phyloP scores from a whole-genome alignment of 805 yeast genomes.

The Ogataea corticis region DNA sequence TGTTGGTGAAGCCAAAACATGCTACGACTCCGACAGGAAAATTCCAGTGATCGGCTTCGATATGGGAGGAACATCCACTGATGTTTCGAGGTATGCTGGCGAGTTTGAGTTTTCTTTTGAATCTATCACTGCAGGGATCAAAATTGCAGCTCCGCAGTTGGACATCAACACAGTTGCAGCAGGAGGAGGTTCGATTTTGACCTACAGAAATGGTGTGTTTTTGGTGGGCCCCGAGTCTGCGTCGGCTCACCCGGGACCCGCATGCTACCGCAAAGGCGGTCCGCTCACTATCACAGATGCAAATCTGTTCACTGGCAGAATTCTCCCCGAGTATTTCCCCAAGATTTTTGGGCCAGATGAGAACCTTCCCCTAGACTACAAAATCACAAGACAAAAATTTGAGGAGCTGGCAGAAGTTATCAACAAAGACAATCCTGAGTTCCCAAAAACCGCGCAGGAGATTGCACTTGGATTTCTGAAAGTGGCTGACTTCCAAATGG shows the following conservation, averaged over 20 bases:
- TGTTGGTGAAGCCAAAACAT: slow-evolving; percentile 56
- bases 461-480: slow-evolving; percentile 76
- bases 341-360: slow-evolving; percentile 80
- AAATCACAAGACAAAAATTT: slow-evolving; percentile 53
- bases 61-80: slow-evolving; percentile 42
- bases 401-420: slow-evolving; percentile 52
- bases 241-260: slow-evolving; percentile 85
- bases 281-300: slow-evolving; percentile 85
- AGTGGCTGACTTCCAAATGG: slow-evolving; percentile 83
- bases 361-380: slow-evolving; percentile 61
- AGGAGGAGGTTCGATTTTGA: slow-evolving; percentile 60
- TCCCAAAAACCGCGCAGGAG: slow-evolving; percentile 53
- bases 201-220: slow-evolving; percentile 67
- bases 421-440: slow-evolving; percentile 40
- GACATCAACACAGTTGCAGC: slow-evolving; percentile 36
- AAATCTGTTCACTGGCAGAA: slow-evolving; percentile 65
- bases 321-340: slow-evolving; percentile 72
- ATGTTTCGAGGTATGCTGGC: slow-evolving; percentile 37
- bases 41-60: slow-evolving; percentile 36
- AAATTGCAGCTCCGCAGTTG: slow-evolving; percentile 37
- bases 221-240: slow-evolving; percentile 86
- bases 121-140: slow-evolving; percentile 35
- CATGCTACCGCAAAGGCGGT: slow-evolving; percentile 81
- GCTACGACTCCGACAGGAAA: slow-evolving; percentile 38
- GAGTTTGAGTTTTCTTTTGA: slow-evolving; percentile 34